A percentile compares a stretch with the other conserved stretches of the same genome.
Conservation (phyloP, 768 basidiomycete genomes). For the Boletus sp. region DNA sequence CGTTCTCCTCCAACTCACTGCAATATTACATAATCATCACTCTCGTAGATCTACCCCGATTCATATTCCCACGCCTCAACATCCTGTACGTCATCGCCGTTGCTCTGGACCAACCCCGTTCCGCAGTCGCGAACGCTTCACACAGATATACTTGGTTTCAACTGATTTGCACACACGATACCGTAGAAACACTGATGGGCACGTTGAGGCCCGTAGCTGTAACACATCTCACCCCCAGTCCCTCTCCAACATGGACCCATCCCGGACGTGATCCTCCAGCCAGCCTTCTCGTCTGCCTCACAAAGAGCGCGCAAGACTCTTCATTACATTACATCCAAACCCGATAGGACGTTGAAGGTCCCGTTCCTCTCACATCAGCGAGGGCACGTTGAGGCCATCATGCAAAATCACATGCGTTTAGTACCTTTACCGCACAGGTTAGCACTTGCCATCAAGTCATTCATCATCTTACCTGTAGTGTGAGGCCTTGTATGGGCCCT, state of each 20-base stretch:
- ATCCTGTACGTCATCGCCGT: too few species aligned
- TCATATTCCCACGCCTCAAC: constrained; percentile 3
- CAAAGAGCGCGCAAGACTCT: constrained; percentile 47
- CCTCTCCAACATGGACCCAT: constrained; percentile 6
- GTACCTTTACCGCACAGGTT: constrained; percentile 24
- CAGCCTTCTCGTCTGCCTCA: constrained; percentile 24
- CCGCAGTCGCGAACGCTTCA: too few species aligned
- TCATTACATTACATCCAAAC: constrained; percentile 48
- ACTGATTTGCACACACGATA: not conserved
- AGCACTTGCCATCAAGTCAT: not conserved
- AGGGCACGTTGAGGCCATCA: constrained; percentile 82
- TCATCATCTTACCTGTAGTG: constrained; percentile 55
- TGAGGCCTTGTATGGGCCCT: constrained; percentile 75
- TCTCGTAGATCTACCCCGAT: constrained; percentile 16
- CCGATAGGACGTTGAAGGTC: constrained; percentile 66
- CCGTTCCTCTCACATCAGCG: constrained; percentile 53
- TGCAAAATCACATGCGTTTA: constrained; percentile 22
- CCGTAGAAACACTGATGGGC: constrained; percentile 16
- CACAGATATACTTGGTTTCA: too few species aligned
- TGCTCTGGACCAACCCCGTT: too few species aligned
- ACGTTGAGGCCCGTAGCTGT: constrained; percentile 37
- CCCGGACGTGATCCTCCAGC: constrained; percentile 17
- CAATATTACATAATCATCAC: constrained; percentile 20
- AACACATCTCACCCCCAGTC: constrained; percentile 10
- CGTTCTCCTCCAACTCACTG: constrained; percentile 4